Conservation (phyloP, 306 rosid genomes). For the Trifolium pratense region DNA sequence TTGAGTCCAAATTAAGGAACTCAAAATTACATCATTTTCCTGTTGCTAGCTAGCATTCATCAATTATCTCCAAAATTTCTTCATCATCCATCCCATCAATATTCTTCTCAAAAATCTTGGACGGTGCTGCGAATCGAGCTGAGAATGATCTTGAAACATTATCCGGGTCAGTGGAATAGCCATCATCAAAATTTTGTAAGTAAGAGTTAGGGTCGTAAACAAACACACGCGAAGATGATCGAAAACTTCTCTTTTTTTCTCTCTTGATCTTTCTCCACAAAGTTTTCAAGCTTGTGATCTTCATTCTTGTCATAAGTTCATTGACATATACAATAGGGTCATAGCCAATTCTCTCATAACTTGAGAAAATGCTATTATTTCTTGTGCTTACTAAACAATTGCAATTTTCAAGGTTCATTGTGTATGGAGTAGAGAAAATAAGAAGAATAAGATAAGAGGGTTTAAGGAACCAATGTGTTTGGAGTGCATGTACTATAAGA, state of each 20-base stretch:
- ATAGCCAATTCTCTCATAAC: slow-evolving; percentile 46
- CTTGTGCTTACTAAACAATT: slow-evolving; percentile 40
- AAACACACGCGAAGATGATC: slow-evolving; percentile 39
- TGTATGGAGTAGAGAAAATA: slow-evolving; percentile 25
- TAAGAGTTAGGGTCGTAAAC: slow-evolving; percentile 67
- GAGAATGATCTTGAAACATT: slow-evolving; percentile 72
- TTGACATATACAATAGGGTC: slow-evolving; percentile 43
- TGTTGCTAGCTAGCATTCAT: slow-evolving; percentile 17
- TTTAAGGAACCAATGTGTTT: slow-evolving; percentile 43
- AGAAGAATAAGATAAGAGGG: slow-evolving; percentile 19
- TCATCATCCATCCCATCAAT: slow-evolving; percentile 28
- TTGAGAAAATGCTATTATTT: slow-evolving; percentile 31
- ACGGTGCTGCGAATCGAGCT: slow-evolving; percentile 77
- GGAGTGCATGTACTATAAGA: slow-evolving; percentile 30
- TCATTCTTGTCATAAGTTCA: slow-evolving; percentile 36
- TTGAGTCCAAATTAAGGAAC: slow-evolving; percentile 16
- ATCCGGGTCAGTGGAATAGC: slow-evolving; percentile 56
- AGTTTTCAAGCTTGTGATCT: slow-evolving; percentile 52
- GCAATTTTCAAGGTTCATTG: slow-evolving; percentile 50
- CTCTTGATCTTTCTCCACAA: slow-evolving; percentile 76
- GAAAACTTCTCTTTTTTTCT: slow-evolving; percentile 55
- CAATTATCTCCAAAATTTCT: slow-evolving; percentile 18
- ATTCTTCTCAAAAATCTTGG: slow-evolving; percentile 44
- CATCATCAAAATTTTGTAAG: slow-evolving; percentile 78
- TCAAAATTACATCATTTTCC: slow-evolving; percentile 15